Base-by-base conservation (phyloP, 2,329 filamentous ascomycete genomes). In the Fusarium tupiense region DNA sequence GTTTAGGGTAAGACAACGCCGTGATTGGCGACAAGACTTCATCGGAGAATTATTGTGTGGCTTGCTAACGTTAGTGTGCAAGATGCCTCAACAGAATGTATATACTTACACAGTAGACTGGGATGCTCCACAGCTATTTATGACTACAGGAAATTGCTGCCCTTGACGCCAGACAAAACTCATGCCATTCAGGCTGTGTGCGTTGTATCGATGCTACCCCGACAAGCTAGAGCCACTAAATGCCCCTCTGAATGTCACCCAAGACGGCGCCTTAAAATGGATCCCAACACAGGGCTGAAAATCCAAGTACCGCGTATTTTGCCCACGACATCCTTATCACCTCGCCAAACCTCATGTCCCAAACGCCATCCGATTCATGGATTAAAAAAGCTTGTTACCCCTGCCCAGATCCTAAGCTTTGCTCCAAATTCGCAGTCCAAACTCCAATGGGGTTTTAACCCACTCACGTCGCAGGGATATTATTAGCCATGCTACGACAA, bases 281-380 rank as follows among this genome's bases (percentile, higher is more conserved):
- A 40, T 22, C 26, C 31, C 17, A 33, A 29, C 10, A 49, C 52
- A 69, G 47, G 66, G 66, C 64, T 69, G 64, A 67, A 38, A 4
- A 8, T 2, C 1, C 41, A 59, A 26, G 38, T 37, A 50, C 8
- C 19, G 11, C 19, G 47, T 56, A 56, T 54, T 56, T 59, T 29
- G 33, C 24, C 56, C 56, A 16, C 14, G 3, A 24, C 5, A 43
- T 19, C 6, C 11, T 0, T 12, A 7, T 12, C 12, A 16, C 2
- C 14, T 37, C 8, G 7, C 22, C 8, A n/a, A 61, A 41, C 12
- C 13, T 7, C 22, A 2, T 54, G 17, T 5, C 8, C 6, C 16
- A 8, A 8, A 24, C 7, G 9, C 24, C 5, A 37, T 50, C 31
- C 9, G 16, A 63, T 69, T 20, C 31, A 33, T 6, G 19, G 41